Percentiles rank a stretch among this genome's conserved stretches.
Conservation (phyloP, 257 asterid genomes). For the Nicotiana otophora region DNA sequence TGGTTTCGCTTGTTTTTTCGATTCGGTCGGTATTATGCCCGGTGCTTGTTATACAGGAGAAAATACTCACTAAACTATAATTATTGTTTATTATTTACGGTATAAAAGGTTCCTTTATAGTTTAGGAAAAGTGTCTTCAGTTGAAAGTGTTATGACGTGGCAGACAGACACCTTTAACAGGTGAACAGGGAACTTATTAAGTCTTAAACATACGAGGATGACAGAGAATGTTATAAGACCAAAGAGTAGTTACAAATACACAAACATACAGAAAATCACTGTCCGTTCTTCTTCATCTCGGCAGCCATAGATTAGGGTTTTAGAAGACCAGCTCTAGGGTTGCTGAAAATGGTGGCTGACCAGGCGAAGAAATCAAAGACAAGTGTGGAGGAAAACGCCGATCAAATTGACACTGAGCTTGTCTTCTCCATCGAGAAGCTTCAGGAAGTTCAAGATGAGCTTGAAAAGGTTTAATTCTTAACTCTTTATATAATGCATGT, state of each 20-base stretch:
- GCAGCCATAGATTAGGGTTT: constrained; percentile 21
- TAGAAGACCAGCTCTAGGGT: not conserved
- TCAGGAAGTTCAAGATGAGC: constrained; percentile 41
- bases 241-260: not conserved
- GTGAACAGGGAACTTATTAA: not conserved
- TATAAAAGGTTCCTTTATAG: too few species aligned
- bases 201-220: constrained; percentile 5
- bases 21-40: too few species aligned
- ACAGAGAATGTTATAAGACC: not conserved
- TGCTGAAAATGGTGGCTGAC: constrained; percentile 30
- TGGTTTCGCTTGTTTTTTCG: rapidly evolving
- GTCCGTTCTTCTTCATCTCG: not conserved
- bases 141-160: not conserved
- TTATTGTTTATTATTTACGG: too few species aligned
- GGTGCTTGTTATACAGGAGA: too few species aligned
- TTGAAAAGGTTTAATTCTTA: constrained; percentile 34
- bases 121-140: not conserved
- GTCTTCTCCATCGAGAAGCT: constrained; percentile 36
- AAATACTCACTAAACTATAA: too few species aligned
- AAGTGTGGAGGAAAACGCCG: constrained; percentile 26
- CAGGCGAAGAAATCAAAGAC: constrained; percentile 37
- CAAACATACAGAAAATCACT: not conserved
- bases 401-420: constrained; percentile 18
- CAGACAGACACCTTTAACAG: not conserved
- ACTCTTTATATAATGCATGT: not conserved